Evolutionary conservation across 2,329 filamentous ascomycete genomes (phyloP), one percentile per base, ranked within the genome.

Genomic region (Corniculantispora saksenae): DNA sequence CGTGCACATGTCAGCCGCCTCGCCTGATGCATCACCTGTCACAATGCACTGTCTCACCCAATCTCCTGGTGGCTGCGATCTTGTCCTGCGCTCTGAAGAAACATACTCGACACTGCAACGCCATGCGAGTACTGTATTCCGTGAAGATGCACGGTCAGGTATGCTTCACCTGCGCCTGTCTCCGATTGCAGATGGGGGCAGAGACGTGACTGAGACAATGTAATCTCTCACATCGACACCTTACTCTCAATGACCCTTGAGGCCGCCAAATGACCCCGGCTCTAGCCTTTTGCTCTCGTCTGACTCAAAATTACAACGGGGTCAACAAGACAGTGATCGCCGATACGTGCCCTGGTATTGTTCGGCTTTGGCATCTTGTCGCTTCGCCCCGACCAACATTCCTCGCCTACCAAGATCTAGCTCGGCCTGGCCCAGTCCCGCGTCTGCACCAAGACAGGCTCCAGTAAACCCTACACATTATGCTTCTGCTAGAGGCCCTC

Each of bases 141-240:
- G n/a, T 48, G 50, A 38, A 63, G 4, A 1, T 25, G 13, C n/a
- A n/a, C 27, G 7, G 32, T 9, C 23, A n/a, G 21, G 40, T 21
- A 54, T 53, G 48, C 50, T 23, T 51, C 29, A 48, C 25, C 2
- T 27, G 35, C n/a, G 25, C 60, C 21, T 47, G 27, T 47, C 51
- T 48, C 15, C 15, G 27, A 63, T 56, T 55, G 51, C 15, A 55
- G 40, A 63, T 56, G 50, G 51, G 27, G 50, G 23, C 21, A 50
- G 43, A 50, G 29, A 32, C 21, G 9, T 51, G 50, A 35, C 25
- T 17, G n/a, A 62, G 60, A 56, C 60, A 63, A 21, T 35, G 50
- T 21, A 45, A 63, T 63, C 23, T n/a, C 29, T n/a, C n/a, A n/a
- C n/a, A n/a, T n/a, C n/a, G n/a, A n/a, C n/a, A n/a, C n/a, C n/a